phyloP scores from a whole-genome alignment of 371 early-diverging fungal species.

The Mucor velutinosus region DNA sequence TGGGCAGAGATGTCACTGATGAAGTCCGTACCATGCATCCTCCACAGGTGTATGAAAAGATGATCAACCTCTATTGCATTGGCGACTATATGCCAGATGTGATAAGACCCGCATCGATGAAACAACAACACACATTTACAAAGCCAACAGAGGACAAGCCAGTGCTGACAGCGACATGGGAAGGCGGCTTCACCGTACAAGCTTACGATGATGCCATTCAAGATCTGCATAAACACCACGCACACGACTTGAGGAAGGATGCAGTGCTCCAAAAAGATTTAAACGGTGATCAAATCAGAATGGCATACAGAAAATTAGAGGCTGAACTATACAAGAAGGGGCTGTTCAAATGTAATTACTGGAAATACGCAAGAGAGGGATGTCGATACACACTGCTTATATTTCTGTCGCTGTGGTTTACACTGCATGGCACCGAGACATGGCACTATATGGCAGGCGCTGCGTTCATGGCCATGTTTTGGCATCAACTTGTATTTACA shows the following conservation, averaged over 20 bases:
- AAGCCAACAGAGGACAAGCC: slow-evolving; percentile 1
- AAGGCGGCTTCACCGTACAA: slow-evolving; percentile 34
- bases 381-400: slow-evolving; percentile 68
- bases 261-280: slow-evolving; percentile 20
- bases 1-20: slow-evolving; percentile 93
- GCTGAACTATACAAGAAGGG: slow-evolving; percentile 60
- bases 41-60: slow-evolving; percentile 70
- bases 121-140: not conserved
- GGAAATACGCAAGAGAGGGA: slow-evolving; percentile 75
- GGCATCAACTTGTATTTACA: slow-evolving; percentile 93
- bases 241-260: slow-evolving; percentile 21
- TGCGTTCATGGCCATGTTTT: slow-evolving; percentile 70
- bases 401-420: slow-evolving; percentile 63
- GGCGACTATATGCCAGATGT: slow-evolving; percentile 58
- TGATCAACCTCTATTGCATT: slow-evolving; percentile 75
- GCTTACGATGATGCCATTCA: slow-evolving; percentile 40
- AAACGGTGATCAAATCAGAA: slow-evolving; percentile 50
- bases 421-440: slow-evolving; percentile 62
- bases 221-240: slow-evolving; percentile 30
- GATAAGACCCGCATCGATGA: not conserved
- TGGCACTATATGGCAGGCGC: slow-evolving; percentile 67
- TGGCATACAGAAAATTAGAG: slow-evolving; percentile 70
- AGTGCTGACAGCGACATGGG: slow-evolving; percentile 27
- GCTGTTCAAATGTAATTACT: slow-evolving; percentile 75
- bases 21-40: slow-evolving; percentile 90